Conservation (phyloP, 179 eudicot genomes). For the Dionaea muscipula region DNA sequence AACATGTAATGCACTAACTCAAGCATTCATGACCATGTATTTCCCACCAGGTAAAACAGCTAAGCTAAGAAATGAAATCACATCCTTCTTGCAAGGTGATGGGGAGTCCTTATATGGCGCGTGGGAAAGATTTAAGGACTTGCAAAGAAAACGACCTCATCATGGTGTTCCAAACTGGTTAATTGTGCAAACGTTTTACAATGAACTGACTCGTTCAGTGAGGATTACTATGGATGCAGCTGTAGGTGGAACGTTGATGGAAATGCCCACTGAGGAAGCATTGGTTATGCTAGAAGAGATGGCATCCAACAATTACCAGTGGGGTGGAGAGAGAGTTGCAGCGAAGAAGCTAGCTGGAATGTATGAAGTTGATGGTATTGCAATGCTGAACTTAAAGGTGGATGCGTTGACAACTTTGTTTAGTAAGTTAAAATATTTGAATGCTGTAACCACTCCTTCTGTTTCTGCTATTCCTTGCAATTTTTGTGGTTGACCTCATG, state of each 20-base stretch:
- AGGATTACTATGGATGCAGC: not conserved
- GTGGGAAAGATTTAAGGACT: conserved; percentile 6
- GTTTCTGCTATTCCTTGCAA: no score
- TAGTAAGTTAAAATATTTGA: no score
- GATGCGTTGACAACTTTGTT: not conserved
- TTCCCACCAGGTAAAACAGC: not conserved
- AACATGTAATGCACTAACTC: not conserved
- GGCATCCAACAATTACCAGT: not conserved
- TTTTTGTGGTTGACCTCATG: no score
- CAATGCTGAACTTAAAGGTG: not conserved
- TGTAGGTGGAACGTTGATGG: conserved; percentile 4
- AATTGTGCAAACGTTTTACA: conserved; percentile 1
- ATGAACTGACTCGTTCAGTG: not conserved
- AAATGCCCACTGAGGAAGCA: not conserved
- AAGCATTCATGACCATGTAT: not conserved
- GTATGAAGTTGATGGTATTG: not conserved
- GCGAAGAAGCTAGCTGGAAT: not conserved
- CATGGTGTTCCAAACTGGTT: not conserved
- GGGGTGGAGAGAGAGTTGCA: not conserved
- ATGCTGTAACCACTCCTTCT: no score
- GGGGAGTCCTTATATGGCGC: not conserved
- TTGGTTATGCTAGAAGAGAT: not conserved
- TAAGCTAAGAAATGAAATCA: not conserved
- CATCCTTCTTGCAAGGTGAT: not conserved
- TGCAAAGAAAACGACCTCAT: not conserved